A percentile compares a stretch with the other conserved stretches of the same genome.
phyloP scores from a whole-genome alignment of 805 yeast genomes.

The Saturnispora mendoncae region DNA sequence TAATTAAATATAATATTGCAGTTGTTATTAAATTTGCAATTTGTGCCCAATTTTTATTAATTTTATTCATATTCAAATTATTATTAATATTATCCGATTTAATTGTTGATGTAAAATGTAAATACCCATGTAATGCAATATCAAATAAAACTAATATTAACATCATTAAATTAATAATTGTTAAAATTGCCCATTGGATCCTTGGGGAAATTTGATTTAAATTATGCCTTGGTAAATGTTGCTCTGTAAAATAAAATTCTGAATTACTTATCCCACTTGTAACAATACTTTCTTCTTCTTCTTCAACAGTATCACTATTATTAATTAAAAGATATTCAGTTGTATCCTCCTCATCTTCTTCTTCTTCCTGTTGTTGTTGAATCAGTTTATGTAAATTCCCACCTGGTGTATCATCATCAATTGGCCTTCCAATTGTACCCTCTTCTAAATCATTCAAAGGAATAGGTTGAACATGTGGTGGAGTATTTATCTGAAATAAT shows the following conservation, averaged over 20 bases:
- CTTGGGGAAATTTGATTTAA: background rate
- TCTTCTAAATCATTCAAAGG: constrained; percentile 1
- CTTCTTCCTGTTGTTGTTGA: background rate
- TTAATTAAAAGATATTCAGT: no score
- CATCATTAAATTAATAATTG: background rate
- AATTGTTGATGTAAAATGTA: background rate
- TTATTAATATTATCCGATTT: background rate
- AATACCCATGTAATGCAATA: constrained; percentile 2
- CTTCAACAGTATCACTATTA: background rate
- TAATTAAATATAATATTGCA: background rate
- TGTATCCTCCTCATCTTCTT: background rate
- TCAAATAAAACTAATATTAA: constrained; percentile 5
- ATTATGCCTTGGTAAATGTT: no score
- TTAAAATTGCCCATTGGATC: background rate
- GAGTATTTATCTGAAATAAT: background rate
- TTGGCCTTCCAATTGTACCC: constrained; percentile 4
- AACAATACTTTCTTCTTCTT: background rate
- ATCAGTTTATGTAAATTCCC: background rate
- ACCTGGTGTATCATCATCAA: background rate
- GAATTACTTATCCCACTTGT: no score
- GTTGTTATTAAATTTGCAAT: background rate
- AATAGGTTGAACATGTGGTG: background rate
- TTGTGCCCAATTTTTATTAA: constrained; percentile 2
- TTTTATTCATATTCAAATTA: no score
- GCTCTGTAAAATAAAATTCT: no score